Base-by-base conservation (phyloP, 1,284 basidiomycete species). In the Cutaneotrichosporon cavernicola region DNA sequence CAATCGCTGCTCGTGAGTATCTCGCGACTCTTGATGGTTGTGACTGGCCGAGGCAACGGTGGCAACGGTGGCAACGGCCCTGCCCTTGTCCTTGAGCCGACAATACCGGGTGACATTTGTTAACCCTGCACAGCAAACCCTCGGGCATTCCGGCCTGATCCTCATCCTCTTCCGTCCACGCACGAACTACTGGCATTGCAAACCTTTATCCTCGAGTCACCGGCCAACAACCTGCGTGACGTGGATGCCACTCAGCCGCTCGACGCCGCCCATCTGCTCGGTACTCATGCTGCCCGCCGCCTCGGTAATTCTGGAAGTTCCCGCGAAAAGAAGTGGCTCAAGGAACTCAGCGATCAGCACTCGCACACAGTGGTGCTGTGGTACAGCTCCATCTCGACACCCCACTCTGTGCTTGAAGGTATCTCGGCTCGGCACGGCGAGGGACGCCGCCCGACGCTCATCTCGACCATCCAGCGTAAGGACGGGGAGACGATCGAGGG, bases 111-210 rank as follows among this genome's bases (percentile, higher is more conserved):
- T 31, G n/a, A 46, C 31, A 16, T 11, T 4, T 46, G 62, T 59
- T 67, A 47, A 70, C 47, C 43, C 2, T 55, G 22, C 49, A 38
- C 58, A 67, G 68, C 68, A 31, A 47, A 51, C 34, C 64, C 68
- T 4, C 61, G 62, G 2, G 56, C 64, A 10, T 46, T 66, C 49
- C 68, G 68, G 34, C 74, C 75, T 5, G 65, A 67, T 14, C 22
- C 70, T 18, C 74, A 72, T 59, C 73, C 76, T 5, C 65, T 79
- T 7, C 76, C 79, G 1, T 30, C 62, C 0, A 62, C 74, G 1
- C 77, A 80, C 69, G 78, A 81, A 64, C 72, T 81, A 3, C 72
- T 81, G 14, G 80, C 79, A 4, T 70, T 81, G 10, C 79, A 80
- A 65, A 76, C 76, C 0, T 80, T 76, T 65, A 67, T 80, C 38